phyloP scores from a whole-genome alignment of 2,329 filamentous ascomycete species.

The Ophiostoma angusticollis region DNA sequence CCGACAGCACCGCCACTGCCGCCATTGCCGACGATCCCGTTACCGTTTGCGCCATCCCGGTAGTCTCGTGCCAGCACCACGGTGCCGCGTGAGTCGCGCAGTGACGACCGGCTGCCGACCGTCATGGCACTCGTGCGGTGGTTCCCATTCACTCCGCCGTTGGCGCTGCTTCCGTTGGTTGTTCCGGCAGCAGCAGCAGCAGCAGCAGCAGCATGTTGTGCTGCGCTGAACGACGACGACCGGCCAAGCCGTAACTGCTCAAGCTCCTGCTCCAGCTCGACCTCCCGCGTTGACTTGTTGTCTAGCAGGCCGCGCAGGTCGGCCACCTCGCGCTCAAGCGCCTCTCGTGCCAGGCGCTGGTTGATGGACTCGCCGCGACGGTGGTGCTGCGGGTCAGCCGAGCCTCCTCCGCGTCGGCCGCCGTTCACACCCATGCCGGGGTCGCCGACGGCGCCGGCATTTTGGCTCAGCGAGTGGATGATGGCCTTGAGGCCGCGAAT shows the following conservation, averaged over 20 bases:
- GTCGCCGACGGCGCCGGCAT: conserved; percentile 34
- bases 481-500: conserved; percentile 95
- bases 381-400: conserved; percentile 21
- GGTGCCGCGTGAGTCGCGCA: conserved; percentile 54
- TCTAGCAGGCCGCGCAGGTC: conserved; percentile 65
- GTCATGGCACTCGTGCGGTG: conserved; percentile 42
- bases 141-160: conserved; percentile 18
- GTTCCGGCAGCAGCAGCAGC: not conserved
- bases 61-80: conserved; percentile 42
- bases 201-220: no score
- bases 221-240: no score
- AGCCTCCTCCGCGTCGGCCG: no score
- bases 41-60: not conserved
- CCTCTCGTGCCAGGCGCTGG: conserved; percentile 49
- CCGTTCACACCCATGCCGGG: no score
- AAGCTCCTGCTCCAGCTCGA: conserved; percentile 75
- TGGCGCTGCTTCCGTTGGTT: conserved; percentile 1
- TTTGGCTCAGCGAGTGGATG: conserved; percentile 85
- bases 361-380: conserved; percentile 38
- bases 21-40: not conserved
- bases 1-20: not conserved
- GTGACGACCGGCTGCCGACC: conserved; percentile 39
- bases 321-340: conserved; percentile 66
- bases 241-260: conserved; percentile 57
- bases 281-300: conserved; percentile 59